Conservation (phyloP, 768 basidiomycete species). For the Boletus patriciae region DNA sequence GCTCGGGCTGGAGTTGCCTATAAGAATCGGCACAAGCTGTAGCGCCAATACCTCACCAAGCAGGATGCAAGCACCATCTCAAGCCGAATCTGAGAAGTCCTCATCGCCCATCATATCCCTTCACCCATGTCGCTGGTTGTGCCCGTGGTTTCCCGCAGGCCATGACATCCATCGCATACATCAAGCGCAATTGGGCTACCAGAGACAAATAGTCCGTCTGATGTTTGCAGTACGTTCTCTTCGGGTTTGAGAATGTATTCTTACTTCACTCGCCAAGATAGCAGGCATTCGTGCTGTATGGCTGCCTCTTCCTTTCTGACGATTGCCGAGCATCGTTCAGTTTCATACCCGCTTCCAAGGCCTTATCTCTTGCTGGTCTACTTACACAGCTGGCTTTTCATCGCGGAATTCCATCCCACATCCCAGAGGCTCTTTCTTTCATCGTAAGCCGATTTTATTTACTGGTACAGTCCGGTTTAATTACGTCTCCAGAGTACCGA, state of each 20-base stretch:
- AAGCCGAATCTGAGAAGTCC: not conserved
- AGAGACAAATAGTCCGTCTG: not conserved
- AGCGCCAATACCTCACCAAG: no score
- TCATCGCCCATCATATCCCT: not conserved
- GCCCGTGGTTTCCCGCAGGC: not conserved
- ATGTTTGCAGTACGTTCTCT: not conserved
- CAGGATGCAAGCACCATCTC: not conserved
- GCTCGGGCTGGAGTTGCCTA: no score
- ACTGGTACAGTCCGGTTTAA: no score
- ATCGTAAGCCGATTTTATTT: not conserved
- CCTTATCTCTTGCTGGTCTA: constrained; percentile 1
- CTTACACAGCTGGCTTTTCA: not conserved
- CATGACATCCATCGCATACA: not conserved
- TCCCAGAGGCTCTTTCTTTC: not conserved
- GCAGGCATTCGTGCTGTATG: not conserved
- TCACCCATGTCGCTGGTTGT: not conserved
- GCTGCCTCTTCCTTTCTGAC: not conserved
- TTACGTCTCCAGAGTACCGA: not conserved
- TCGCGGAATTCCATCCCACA: not conserved
- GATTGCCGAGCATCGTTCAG: not conserved
- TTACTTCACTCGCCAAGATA: not conserved
- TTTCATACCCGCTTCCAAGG: not conserved
- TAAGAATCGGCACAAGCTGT: no score
- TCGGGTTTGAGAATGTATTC: not conserved
- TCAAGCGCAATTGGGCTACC: not conserved